Conservation (phyloP, 2,329 filamentous ascomycete species). For the Sordariomycetes sp. region DNA sequence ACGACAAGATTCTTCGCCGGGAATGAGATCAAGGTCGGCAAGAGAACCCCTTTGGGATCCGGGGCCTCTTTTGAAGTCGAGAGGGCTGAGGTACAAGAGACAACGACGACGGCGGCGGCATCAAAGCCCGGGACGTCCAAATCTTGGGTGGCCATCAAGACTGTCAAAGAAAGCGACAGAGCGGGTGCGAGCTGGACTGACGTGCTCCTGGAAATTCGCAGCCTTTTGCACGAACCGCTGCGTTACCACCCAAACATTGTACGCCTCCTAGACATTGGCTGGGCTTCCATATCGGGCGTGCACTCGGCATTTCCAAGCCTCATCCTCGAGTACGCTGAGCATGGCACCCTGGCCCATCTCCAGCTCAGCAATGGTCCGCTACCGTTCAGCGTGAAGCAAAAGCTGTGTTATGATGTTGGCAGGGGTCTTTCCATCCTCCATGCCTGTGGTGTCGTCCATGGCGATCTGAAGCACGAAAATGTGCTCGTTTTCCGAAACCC, state of each 20-base stretch:
- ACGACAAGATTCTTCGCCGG: not conserved
- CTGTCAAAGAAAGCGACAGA: not conserved
- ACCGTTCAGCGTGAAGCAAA: not conserved
- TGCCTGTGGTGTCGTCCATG: slow-evolving; percentile 1
- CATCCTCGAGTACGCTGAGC: not conserved
- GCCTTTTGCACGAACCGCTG: not conserved
- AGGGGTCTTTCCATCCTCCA: not conserved
- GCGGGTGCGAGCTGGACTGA: not conserved
- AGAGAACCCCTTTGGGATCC: not conserved
- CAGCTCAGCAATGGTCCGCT: not conserved
- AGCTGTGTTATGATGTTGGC: not conserved
- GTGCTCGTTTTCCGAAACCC: not conserved
- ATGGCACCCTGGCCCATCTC: not conserved
- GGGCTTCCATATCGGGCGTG: not conserved
- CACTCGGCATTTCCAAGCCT: not conserved
- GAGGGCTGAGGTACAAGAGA: not conserved
- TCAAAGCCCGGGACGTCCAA: too few relatives aligned
- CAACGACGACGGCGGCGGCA: not conserved
- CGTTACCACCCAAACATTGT: slow-evolving; percentile 1
- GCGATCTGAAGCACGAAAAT: slow-evolving; percentile 1
- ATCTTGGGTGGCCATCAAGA: not conserved
- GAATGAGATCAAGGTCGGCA: not conserved
- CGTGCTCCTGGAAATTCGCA: not conserved
- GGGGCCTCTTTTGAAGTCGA: not conserved
- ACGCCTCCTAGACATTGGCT: slow-evolving; percentile 1